Conservation (phyloP, 257 asterid genomes). For the Solanum pimpinellifolium region DNA sequence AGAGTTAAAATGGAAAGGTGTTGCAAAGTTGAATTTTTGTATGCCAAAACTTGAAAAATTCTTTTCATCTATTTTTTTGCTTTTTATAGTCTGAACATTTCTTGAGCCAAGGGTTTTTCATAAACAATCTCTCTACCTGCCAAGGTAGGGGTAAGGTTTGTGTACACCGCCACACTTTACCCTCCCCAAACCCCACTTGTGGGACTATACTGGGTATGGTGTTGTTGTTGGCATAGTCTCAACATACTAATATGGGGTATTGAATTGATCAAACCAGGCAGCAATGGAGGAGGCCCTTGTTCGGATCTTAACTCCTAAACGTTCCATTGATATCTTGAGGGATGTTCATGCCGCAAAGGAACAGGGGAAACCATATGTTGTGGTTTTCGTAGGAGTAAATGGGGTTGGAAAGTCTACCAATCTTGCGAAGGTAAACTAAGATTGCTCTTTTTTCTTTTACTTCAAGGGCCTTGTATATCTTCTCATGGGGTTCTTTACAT, state of each 20-base stretch:
- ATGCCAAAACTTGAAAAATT: background rate
- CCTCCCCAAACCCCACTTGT: background rate
- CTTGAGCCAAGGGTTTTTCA: background rate
- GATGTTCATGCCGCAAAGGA: slow-evolving; percentile 94
- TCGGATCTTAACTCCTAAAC: slow-evolving; percentile 90
- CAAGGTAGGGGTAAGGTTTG: background rate
- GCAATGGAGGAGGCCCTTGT: slow-evolving; percentile 99
- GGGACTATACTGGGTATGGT: background rate
- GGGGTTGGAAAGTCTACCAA: slow-evolving; percentile 97
- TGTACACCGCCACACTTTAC: background rate
- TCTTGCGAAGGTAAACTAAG: slow-evolving; percentile 68
- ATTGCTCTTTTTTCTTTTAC: background rate
- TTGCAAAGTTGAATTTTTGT: background rate
- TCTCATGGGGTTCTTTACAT: background rate
- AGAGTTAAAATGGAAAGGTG: background rate
- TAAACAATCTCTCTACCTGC: background rate
- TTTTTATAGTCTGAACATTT: background rate
- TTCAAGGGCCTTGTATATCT: background rate
- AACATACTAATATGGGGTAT: slow-evolving; percentile 1
- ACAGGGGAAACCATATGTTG: slow-evolving; percentile 91
- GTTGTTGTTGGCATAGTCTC: background rate
- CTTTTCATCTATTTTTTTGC: background rate
- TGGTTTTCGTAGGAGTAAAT: slow-evolving; percentile 97
- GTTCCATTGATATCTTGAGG: slow-evolving; percentile 92
- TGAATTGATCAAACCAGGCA: slow-evolving; percentile 33